phyloP scores from a whole-genome alignment of 2,329 filamentous ascomycete genomes.

The Penicillium sp. region DNA sequence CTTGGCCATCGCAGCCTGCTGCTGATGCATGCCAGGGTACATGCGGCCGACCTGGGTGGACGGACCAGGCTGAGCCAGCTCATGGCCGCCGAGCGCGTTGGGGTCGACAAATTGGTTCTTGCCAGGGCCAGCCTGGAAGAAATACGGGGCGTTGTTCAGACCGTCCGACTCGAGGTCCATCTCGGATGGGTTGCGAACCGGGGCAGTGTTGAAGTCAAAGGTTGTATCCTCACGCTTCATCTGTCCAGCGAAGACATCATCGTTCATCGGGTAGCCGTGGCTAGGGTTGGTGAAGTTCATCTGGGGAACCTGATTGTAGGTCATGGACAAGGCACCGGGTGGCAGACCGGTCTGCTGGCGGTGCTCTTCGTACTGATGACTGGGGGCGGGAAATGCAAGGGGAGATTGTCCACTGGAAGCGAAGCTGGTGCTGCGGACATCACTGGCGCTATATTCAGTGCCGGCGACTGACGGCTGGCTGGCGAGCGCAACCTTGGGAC shows the following conservation, averaged over 20 bases:
- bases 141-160: constrained; percentile 66
- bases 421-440: constrained; percentile 44
- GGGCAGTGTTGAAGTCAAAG: constrained; percentile 74
- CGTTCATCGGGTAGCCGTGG: constrained; percentile 58
- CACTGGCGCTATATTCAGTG: constrained; percentile 42
- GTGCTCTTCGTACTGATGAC: constrained; percentile 93
- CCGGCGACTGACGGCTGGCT: constrained; percentile 46
- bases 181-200: constrained; percentile 61
- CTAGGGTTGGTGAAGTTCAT: constrained; percentile 47
- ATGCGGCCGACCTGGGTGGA: constrained; percentile 71
- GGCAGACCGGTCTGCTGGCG: constrained; percentile 95
- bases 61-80: constrained; percentile 60
- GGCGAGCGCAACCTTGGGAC: constrained; percentile 44
- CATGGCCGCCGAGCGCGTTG: constrained; percentile 69
- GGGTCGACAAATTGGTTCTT: constrained; percentile 72
- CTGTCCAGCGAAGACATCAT: constrained; percentile 62
- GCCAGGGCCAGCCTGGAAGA: constrained; percentile 60
- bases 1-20: constrained; percentile 79
- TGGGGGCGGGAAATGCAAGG: constrained; percentile 74
- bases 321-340: constrained; percentile 79
- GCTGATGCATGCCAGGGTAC: constrained; percentile 93
- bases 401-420: constrained; percentile 53
- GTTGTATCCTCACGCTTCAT: constrained; percentile 44
- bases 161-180: constrained; percentile 74
- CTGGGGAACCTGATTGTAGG: constrained; percentile 68